Evolutionary conservation across 306 rosid genomes (phyloP), one percentile per base, ranked within the genome.

Genomic region (Prunus salicina): DNA sequence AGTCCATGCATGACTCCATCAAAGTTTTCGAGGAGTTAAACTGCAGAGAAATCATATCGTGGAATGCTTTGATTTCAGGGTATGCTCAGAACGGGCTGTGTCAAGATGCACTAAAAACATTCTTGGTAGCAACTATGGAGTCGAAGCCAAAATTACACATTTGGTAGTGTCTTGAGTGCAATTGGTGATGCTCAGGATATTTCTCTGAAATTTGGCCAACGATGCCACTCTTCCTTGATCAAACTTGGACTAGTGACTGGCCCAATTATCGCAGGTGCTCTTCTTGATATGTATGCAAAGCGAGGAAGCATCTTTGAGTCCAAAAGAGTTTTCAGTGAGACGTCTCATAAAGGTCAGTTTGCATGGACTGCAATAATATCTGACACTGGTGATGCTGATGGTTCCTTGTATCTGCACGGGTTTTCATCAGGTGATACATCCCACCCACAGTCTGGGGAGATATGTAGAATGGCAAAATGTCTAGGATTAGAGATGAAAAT

Each of bases 51-150:
- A 86, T 84, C 63, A 78, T 88, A 73, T 86, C 98, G n/a, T 93
- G 98, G 97, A 93, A 93, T 83, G 89, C 93, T 71, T 74, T 91
- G 62, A 89, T 93, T 80, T 89, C 97, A 27, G 97, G 98, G 50
- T 93, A 83, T 88, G 90, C 92, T 82, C 96, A 93, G 76, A 93
- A 93, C 56, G 69, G 76, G 32, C 38, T 88, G 72, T 86, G 64
- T 63, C 88, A 83, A 67, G 89, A 93, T 77, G 91, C 97, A 65
- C 69, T 93, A 27, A 75, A 82, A 68, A 83, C 85, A 66, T 93
- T 89, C 81, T 70, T 87, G 53, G 84, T 64, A 41, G 93, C 93
- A 28, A 53, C 73, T 38, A 75, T 74, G 79, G 88, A 91, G 85
- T 82, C 81, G 51, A 87, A 69, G 67, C 98, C 97, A 63, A 91